These are phyloP conservation scores for Gracilaria domingensis DNA, from an alignment of 23 red algal genomes.

Conservation along the genomic window DNA sequence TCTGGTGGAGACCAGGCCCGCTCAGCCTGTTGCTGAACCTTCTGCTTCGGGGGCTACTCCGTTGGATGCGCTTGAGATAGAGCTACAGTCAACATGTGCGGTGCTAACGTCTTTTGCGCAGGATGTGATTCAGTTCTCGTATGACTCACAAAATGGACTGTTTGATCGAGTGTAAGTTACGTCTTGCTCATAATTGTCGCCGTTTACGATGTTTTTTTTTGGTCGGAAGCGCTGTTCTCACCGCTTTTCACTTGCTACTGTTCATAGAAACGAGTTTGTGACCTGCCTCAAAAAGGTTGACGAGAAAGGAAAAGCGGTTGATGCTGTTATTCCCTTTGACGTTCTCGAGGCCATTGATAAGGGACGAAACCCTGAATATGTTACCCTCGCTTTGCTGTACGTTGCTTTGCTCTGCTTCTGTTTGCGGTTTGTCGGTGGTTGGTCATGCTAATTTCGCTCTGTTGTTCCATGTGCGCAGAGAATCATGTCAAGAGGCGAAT, in stretches of 20 bases:
- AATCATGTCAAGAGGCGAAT: constrained; percentile 64
- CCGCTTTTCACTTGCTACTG: neutral
- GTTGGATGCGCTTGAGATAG: constrained; percentile 49
- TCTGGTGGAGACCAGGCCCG: neutral
- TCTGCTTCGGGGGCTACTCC: constrained; percentile 1
- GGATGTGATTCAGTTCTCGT: constrained; percentile 51
- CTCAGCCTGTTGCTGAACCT: neutral
- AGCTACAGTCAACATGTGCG: constrained; percentile 31
- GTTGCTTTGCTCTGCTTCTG: neutral
- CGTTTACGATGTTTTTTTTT: neutral
- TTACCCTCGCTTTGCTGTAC: constrained; percentile 57
- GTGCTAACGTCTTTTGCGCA: constrained; percentile 45
- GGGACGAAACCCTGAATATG: constrained; percentile 72
- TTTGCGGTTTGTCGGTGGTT: neutral
- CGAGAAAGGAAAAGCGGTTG: constrained; percentile 5
- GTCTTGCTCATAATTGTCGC: neutral
- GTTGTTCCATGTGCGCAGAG: neutral
- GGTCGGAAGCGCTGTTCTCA: neutral
- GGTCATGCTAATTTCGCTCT: neutral
- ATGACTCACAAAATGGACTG: constrained; percentile 47
- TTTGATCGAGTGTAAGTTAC: constrained; percentile 31
- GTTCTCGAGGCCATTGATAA: constrained; percentile 75
- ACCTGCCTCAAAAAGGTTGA: constrained; percentile 48
- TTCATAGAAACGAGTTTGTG: constrained; percentile 64
- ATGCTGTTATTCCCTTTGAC: constrained; percentile 67